Evolutionary conservation across 768 basidiomycete genomes (phyloP).

Genomic region (Leucosporidium scottii): DNA sequence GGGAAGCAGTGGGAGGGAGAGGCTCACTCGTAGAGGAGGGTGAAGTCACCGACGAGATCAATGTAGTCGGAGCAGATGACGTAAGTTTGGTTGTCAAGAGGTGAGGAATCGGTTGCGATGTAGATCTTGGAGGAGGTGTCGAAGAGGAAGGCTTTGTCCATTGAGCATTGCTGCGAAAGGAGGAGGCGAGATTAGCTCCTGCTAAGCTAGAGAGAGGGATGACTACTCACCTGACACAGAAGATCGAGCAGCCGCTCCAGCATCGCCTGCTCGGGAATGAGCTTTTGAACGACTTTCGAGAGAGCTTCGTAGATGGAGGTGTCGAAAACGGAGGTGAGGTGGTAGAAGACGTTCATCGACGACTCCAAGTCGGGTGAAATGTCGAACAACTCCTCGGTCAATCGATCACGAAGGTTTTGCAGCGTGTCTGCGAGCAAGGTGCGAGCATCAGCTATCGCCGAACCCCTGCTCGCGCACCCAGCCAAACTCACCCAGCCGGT

Average conservation of each 20-base stretch:
- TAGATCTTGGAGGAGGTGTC: constrained; percentile 77
- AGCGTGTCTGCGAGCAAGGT: constrained; percentile 65
- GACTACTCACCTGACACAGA: constrained; percentile 41
- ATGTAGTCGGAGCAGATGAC: constrained; percentile 87
- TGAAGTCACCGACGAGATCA: constrained; percentile 75
- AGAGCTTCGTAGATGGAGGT: constrained; percentile 87
- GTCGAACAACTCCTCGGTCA: constrained; percentile 73
- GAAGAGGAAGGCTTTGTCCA: constrained; percentile 89
- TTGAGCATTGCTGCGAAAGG: constrained; percentile 66
- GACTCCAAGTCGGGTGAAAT: constrained; percentile 48
- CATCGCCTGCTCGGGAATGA: constrained; percentile 74
- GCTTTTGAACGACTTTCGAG: constrained; percentile 77
- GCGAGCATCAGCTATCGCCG: constrained; percentile 2
- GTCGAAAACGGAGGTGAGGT: constrained; percentile 89
- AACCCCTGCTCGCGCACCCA: not conserved
- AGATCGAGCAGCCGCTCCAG: constrained; percentile 76
- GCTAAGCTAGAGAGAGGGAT: no score
- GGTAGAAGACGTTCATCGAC: constrained; percentile 58
- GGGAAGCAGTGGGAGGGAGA: not conserved
- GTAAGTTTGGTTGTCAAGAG: constrained; percentile 80
- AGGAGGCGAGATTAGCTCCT: no score
- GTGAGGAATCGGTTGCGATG: constrained; percentile 87
- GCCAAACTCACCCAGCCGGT: constrained; percentile 63
- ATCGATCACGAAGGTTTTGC: constrained; percentile 78
- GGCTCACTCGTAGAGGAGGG: constrained; percentile 70